phyloP scores from a whole-genome alignment of 352 stramenopile genomes.

The Pythium sp. region DNA sequence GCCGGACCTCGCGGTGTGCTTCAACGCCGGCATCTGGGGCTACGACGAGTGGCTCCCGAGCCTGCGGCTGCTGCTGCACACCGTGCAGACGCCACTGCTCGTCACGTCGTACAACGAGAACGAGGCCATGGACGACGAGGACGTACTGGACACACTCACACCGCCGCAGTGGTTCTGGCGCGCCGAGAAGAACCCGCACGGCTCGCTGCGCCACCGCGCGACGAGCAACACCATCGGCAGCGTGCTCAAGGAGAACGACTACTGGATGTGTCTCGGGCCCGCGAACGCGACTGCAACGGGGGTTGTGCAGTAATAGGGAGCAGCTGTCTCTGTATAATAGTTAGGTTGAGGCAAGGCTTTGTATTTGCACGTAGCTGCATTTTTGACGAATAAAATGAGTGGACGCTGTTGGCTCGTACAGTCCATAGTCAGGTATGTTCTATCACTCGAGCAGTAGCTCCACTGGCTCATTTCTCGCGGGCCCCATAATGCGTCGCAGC shows the following conservation, averaged over 20 bases:
- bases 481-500: conserved; percentile 54
- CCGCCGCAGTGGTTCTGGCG: conserved; percentile 65
- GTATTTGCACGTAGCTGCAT: not conserved
- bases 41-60: conserved; percentile 86
- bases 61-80: conserved; percentile 56
- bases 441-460: conserved; percentile 39
- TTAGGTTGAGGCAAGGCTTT: not conserved
- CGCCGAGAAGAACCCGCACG: conserved; percentile 64
- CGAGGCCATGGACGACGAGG: conserved; percentile 77
- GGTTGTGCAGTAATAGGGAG: conserved; percentile 2
- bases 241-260: conserved; percentile 73
- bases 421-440: not conserved
- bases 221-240: conserved; percentile 59
- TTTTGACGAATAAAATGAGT: not conserved
- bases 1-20: conserved; percentile 71
- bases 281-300: not conserved
- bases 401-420: not conserved
- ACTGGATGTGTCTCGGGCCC: conserved; percentile 77
- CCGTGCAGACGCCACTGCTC: conserved; percentile 55
- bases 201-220: conserved; percentile 37
- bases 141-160: conserved; percentile 58
- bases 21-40: conserved; percentile 86
- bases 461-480: conserved; percentile 34
- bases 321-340: conserved; percentile 5
- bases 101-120: conserved; percentile 86